Evolutionary conservation across 1,139 yeast genomes (phyloP).

Genomic region (Saccharomyces hybrid): DNA sequence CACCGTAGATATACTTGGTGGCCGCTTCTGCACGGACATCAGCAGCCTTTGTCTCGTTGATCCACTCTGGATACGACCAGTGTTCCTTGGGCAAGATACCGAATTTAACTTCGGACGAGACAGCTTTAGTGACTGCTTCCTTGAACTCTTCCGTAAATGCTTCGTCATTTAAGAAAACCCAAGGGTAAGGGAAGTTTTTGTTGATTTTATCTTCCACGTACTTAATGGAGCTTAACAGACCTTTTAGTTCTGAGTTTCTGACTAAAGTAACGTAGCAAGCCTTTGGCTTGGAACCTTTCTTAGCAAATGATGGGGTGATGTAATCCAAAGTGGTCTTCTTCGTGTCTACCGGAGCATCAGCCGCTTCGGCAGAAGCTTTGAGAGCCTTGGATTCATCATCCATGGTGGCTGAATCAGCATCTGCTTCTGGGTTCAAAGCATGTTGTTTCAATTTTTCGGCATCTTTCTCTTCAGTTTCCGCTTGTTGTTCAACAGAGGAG

Average conservation of each 20-base stretch:
- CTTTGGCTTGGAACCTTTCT: constrained; percentile 34
- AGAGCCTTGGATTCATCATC: constrained; percentile 3
- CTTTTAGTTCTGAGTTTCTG: constrained; percentile 55
- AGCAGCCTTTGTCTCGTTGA: constrained; percentile 54
- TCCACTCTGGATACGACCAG: constrained; percentile 54
- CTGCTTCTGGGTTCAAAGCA: neutral
- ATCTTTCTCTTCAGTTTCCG: neutral
- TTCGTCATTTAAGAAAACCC: constrained; percentile 68
- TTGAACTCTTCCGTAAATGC: constrained; percentile 57
- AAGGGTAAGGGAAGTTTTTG: constrained; percentile 63
- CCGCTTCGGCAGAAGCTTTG: constrained; percentile 6
- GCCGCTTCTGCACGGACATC: constrained; percentile 44
- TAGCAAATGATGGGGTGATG: constrained; percentile 10
- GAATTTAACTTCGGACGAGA: constrained; percentile 49
- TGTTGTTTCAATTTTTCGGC: neutral
- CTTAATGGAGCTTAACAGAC: constrained; percentile 43
- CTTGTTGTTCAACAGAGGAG: neutral
- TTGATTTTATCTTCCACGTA: constrained; percentile 62
- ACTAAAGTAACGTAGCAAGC: constrained; percentile 70
- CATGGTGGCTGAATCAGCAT: neutral
- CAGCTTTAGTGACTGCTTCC: constrained; percentile 34
- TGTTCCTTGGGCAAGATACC: constrained; percentile 47
- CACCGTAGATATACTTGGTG: constrained; percentile 46
- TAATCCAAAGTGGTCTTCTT: constrained; percentile 7
- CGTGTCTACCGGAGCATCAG: constrained; percentile 1